These are phyloP conservation scores for Infundibulicybe gibba DNA, from an alignment of 768 basidiomycete genomes.

Conservation along the genomic window DNA sequence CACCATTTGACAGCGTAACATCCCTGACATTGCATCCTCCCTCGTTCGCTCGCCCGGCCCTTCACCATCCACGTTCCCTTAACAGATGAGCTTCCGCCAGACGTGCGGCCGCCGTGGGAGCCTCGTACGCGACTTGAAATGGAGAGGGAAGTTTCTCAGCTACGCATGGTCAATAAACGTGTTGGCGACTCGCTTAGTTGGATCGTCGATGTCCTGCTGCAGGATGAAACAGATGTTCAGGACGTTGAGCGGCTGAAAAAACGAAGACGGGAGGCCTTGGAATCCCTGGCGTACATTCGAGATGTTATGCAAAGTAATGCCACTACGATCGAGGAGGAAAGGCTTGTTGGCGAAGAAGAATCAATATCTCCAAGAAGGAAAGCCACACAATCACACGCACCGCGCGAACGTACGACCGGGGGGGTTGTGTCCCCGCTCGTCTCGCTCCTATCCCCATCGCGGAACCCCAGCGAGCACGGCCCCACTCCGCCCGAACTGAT, in stretches of 20 bases:
- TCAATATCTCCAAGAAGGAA: constrained; percentile 27
- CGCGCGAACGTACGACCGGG: no score
- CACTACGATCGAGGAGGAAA: constrained; percentile 58
- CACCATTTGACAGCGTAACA: constrained; percentile 57
- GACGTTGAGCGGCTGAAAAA: constrained; percentile 35
- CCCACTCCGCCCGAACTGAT: no score
- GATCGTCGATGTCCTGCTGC: constrained; percentile 69
- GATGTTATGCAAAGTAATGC: constrained; percentile 62
- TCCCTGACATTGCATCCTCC: constrained; percentile 77
- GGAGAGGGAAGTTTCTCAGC: constrained; percentile 54
- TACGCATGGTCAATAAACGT: constrained; percentile 55
- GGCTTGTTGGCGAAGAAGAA: constrained; percentile 57
- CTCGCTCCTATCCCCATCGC: constrained; percentile 10
- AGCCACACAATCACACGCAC: background rate
- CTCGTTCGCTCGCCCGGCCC: constrained; percentile 56
- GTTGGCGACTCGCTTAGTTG: constrained; percentile 70
- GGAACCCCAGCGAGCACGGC: constrained; percentile 10
- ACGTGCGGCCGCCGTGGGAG: constrained; percentile 68
- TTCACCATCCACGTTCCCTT: constrained; percentile 55
- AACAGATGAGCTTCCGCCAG: constrained; percentile 49
- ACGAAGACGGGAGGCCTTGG: constrained; percentile 62
- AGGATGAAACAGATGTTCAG: constrained; percentile 43
- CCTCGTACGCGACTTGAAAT: constrained; percentile 66
- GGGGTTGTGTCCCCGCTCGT: constrained; percentile 7
- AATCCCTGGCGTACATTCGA: constrained; percentile 73